phyloP scores from a whole-genome alignment of 139 green algal species.

The Chlorella sp. region DNA sequence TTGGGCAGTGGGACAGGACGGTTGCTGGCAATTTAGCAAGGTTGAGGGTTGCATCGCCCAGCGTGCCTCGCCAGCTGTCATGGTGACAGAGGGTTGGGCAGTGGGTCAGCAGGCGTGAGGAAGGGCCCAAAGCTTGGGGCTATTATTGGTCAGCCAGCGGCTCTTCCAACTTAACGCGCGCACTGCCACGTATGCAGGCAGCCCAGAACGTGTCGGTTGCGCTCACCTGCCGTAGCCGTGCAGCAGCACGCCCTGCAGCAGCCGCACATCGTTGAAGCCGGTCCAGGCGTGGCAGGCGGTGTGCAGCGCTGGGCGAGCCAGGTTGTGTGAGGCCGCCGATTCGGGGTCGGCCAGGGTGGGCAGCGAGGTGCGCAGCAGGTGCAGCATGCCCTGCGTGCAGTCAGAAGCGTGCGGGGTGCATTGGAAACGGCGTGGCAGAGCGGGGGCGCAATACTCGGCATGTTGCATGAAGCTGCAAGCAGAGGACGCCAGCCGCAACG shows the following conservation, averaged over 20 bases:
- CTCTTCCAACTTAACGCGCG: neutral
- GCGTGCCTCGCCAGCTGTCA: neutral
- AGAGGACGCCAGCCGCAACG: too few species aligned
- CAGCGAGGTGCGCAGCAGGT: conserved; percentile 7
- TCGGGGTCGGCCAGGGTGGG: neutral
- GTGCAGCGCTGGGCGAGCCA: neutral
- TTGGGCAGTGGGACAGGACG: neutral
- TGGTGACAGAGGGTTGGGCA: too few species aligned
- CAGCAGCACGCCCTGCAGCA: conserved; percentile 1
- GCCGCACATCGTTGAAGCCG: neutral
- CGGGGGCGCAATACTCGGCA: too few species aligned
- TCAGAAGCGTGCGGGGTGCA: neutral
- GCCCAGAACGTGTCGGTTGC: neutral
- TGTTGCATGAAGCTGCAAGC: too few species aligned
- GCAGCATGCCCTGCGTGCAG: conserved; percentile 15
- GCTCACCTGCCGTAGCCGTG: conserved; percentile 14
- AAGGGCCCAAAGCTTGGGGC: too few species aligned
- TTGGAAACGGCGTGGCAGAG: neutral
- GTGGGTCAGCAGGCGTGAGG: neutral
- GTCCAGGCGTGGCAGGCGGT: neutral
- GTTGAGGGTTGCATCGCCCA: neutral
- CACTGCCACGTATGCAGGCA: neutral
- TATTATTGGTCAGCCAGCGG: neutral
- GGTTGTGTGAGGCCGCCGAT: neutral
- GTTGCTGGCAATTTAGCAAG: too few species aligned